Conservation (phyloP, 768 basidiomycete genomes). For the Erythrobasidium yunnanense region DNA sequence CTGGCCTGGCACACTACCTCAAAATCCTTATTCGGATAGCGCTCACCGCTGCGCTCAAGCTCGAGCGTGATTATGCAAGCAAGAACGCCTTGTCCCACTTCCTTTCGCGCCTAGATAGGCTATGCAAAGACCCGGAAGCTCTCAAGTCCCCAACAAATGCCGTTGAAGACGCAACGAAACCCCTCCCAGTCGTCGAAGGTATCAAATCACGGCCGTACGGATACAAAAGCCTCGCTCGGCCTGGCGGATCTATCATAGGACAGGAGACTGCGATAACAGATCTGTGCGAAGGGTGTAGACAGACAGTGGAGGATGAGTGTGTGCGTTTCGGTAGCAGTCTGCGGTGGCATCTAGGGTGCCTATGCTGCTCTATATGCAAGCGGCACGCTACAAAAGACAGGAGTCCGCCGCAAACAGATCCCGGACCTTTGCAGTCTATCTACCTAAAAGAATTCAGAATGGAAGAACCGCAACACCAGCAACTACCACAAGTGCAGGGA, state of each 20-base stretch:
- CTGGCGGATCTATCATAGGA: conserved; percentile 33
- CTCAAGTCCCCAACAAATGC: conserved; percentile 36
- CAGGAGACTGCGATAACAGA: conserved; percentile 56
- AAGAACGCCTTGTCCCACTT: conserved; percentile 76
- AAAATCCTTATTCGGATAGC: conserved; percentile 99
- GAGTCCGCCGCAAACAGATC: conserved; percentile 50
- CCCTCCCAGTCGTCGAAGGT: background rate
- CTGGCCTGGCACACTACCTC: conserved; percentile 96
- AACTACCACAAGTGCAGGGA: background rate
- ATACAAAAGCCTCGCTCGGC: conserved; percentile 37
- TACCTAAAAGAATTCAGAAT: conserved; percentile 29
- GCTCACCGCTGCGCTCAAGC: conserved; percentile 83
- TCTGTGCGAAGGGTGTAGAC: conserved; percentile 74
- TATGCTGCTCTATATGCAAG: conserved; percentile 73
- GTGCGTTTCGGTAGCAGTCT: conserved; percentile 89
- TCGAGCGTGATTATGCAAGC: conserved; percentile 79
- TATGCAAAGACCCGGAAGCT: conserved; percentile 52
- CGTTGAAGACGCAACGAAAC: background rate
- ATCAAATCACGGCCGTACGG: conserved; percentile 35
- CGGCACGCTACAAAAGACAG: conserved; percentile 51
- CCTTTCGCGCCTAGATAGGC: conserved; percentile 80
- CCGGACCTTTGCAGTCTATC: conserved; percentile 29
- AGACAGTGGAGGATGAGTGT: conserved; percentile 95
- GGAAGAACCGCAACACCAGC: conserved; percentile 2
- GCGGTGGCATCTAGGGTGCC: conserved; percentile 89